Conservation (phyloP, 2,329 filamentous ascomycete genomes). For the Trichoderma sp. region DNA sequence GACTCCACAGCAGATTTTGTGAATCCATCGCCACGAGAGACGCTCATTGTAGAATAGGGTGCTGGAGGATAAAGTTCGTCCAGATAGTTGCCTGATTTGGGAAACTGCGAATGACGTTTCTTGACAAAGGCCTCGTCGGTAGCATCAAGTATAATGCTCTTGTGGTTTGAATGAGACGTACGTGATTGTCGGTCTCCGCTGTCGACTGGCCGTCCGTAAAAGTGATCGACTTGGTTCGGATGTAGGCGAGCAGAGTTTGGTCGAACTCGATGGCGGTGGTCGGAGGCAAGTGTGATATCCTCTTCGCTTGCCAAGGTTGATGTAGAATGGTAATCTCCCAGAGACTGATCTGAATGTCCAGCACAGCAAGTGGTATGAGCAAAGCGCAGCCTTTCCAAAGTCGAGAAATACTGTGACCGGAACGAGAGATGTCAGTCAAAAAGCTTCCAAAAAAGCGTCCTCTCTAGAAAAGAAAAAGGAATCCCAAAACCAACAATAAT, state of each 20-base stretch:
- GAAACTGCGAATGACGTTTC: constrained; percentile 36
- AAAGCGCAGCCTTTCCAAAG: constrained; percentile 70
- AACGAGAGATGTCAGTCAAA: constrained; percentile 7
- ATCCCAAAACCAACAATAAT: background rate
- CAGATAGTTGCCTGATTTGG: constrained; percentile 30
- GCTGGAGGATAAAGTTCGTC: constrained; percentile 2
- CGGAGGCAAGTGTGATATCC: constrained; percentile 1
- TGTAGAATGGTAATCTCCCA: constrained; percentile 34
- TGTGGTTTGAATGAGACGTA: constrained; percentile 47
- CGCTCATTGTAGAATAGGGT: constrained; percentile 35
- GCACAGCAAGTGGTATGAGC: constrained; percentile 51
- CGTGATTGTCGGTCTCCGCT: constrained; percentile 30
- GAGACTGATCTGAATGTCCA: constrained; percentile 39
- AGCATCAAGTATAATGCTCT: constrained; percentile 52
- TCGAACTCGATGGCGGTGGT: constrained; percentile 14
- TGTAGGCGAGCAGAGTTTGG: constrained; percentile 31
- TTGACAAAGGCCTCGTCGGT: constrained; percentile 37
- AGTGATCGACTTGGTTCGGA: background rate
- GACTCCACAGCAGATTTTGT: constrained; percentile 31
- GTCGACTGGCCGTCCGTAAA: background rate
- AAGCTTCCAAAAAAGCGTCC: background rate
- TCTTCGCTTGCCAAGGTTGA: constrained; percentile 29
- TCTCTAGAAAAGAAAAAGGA: background rate
- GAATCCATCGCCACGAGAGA: constrained; percentile 32
- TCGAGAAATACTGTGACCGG: constrained; percentile 68